Conservation (phyloP, 257 asterid genomes). For the Scutellaria minor region DNA sequence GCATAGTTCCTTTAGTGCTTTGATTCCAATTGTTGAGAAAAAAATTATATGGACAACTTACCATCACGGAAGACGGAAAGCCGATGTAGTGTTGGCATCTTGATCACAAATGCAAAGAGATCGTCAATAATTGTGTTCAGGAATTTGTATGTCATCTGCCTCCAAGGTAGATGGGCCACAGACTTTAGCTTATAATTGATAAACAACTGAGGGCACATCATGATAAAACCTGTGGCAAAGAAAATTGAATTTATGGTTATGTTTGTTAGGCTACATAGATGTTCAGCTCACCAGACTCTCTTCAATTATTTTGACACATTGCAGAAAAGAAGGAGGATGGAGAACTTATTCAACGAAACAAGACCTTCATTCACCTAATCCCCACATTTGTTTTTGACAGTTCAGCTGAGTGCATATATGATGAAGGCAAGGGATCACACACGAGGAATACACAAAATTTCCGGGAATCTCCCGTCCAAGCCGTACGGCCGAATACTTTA, state of each 20-base stretch:
- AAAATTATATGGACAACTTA: constrained; percentile 46
- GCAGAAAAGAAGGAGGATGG: too few relatives aligned
- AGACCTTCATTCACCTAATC: too few relatives aligned
- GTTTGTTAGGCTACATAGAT: neutral
- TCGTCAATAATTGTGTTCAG: constrained; percentile 96
- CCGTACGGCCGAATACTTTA: too few relatives aligned
- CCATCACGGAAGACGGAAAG: constrained; percentile 99
- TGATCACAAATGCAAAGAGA: constrained; percentile 95
- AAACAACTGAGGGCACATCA: constrained; percentile 99
- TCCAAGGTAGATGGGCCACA: constrained; percentile 99
- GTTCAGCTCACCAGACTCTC: too few relatives aligned
- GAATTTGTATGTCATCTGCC: constrained; percentile 99
- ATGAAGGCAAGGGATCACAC: too few relatives aligned
- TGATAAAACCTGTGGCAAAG: constrained; percentile 77
- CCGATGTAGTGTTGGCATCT: constrained; percentile 94
- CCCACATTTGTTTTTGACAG: too few relatives aligned
- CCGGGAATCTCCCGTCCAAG: too few relatives aligned
- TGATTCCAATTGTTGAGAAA: neutral
- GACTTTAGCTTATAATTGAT: constrained; percentile 92
- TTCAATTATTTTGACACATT: too few relatives aligned
- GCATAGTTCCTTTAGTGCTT: neutral
- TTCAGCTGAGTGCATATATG: too few relatives aligned
- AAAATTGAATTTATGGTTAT: constrained; percentile 4
- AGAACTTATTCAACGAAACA: too few relatives aligned
- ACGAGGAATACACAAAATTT: too few relatives aligned